phyloP scores from a whole-genome alignment of 768 basidiomycete species.

The Mycena leptocephala region DNA sequence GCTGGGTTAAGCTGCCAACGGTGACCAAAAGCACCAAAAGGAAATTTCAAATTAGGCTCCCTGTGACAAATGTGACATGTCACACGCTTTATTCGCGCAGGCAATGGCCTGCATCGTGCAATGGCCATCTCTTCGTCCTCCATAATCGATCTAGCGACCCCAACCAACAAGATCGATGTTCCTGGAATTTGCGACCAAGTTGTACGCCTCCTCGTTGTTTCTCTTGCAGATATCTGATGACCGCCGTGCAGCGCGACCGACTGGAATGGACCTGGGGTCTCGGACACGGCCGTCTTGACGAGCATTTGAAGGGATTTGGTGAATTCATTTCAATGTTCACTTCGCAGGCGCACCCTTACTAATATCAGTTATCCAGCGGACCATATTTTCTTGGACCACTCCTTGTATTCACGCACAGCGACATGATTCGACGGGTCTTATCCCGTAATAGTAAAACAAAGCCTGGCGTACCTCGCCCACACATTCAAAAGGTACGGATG shows the following conservation, averaged over 20 bases:
- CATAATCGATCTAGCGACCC: neutral
- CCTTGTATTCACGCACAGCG: neutral
- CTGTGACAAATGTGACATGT: too few relatives aligned
- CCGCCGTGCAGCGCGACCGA: neutral
- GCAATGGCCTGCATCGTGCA: too few relatives aligned
- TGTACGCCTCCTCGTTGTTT: neutral
- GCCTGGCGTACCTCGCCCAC: neutral
- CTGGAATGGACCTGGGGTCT: constrained; percentile 22
- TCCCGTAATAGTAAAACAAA: neutral
- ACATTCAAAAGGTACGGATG: constrained; percentile 5
- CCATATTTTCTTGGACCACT: neutral
- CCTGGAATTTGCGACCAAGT: neutral
- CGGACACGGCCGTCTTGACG: neutral
- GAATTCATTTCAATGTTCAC: too few relatives aligned
- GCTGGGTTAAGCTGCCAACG: too few relatives aligned
- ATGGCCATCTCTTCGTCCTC: neutral
- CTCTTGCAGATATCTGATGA: neutral
- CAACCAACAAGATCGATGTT: neutral
- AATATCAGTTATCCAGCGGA: neutral
- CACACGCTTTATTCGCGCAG: too few relatives aligned
- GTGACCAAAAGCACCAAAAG: too few relatives aligned
- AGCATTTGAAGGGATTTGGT: neutral
- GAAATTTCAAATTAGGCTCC: too few relatives aligned
- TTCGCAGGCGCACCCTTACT: neutral
- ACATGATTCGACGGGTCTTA: neutral